These are phyloP conservation scores for Monosporozyma solicola DNA, from an alignment of 805 yeast genomes.

Conservation along the genomic window DNA sequence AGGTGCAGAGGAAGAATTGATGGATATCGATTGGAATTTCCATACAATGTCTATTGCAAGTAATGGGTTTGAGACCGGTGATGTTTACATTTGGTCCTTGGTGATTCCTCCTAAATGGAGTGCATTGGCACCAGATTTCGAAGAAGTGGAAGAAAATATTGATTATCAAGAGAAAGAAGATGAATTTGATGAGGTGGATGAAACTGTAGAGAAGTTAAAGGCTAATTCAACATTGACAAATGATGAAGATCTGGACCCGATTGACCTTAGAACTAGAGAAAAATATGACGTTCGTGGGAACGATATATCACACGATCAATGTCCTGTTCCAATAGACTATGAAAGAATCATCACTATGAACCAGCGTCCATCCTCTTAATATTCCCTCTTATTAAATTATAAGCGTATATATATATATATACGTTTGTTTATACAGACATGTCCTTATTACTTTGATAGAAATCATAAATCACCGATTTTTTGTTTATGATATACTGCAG, in stretches of 20 bases:
- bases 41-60: constrained; percentile 66
- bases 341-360: constrained; percentile 26
- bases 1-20: constrained; percentile 77
- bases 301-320: constrained; percentile 39
- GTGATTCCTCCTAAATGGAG: constrained; percentile 90
- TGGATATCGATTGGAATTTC: constrained; percentile 82
- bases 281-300: constrained; percentile 66
- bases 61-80: constrained; percentile 79
- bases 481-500: not conserved
- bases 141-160: constrained; percentile 85
- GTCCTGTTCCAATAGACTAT: constrained; percentile 48
- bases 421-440: not conserved
- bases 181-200: constrained; percentile 78
- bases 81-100: constrained; percentile 73
- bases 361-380: not conserved
- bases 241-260: constrained; percentile 49
- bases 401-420: not conserved
- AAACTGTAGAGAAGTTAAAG: constrained; percentile 44
- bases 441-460: not conserved
- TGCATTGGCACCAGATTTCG: constrained; percentile 93
- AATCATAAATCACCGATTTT: not conserved
- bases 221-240: constrained; percentile 33
- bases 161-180: constrained; percentile 84
- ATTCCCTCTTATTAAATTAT: not conserved
- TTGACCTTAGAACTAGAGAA: constrained; percentile 63